A percentile compares a stretch with the other conserved stretches of the same genome.
These are phyloP conservation scores for Phytophthora cactorum DNA, from an alignment of 352 stramenopile species.

Conservation along the genomic window DNA sequence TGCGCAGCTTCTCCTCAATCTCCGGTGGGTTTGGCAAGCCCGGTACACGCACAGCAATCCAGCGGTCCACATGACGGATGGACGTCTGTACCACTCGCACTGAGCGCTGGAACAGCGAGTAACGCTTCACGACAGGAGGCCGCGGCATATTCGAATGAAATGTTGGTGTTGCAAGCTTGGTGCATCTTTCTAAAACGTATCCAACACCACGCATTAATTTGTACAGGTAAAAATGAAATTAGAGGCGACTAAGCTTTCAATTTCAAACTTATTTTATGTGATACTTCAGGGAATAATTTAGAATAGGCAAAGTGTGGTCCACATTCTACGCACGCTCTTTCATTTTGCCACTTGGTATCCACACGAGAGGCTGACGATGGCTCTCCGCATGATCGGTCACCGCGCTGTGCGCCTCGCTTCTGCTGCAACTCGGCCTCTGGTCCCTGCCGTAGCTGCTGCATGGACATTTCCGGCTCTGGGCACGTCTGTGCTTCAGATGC, in stretches of 20 bases:
- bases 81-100: slow-evolving; percentile 78
- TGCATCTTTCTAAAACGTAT: background rate
- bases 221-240: background rate
- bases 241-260: background rate
- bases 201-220: background rate
- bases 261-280: background rate
- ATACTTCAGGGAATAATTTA: too few species aligned
- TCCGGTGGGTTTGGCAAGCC: slow-evolving; percentile 80
- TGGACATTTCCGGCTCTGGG: slow-evolving; percentile 11
- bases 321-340: too few species aligned
- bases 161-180: background rate
- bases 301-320: too few species aligned
- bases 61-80: slow-evolving; percentile 55
- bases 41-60: slow-evolving; percentile 60
- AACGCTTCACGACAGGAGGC: slow-evolving; percentile 46
- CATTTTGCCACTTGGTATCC: slow-evolving; percentile 5
- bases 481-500: slow-evolving; percentile 12
- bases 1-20: slow-evolving; percentile 43
- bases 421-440: slow-evolving; percentile 16
- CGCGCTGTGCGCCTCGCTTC: slow-evolving; percentile 31
- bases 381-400: slow-evolving; percentile 32
- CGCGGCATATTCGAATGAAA: slow-evolving; percentile 20
- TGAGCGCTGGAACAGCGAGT: slow-evolving; percentile 81
- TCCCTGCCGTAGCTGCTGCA: slow-evolving; percentile 8
- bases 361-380: slow-evolving; percentile 36